Conservation (phyloP, 495 filamentous ascomycete species). For the Aspergillus panamensis region DNA sequence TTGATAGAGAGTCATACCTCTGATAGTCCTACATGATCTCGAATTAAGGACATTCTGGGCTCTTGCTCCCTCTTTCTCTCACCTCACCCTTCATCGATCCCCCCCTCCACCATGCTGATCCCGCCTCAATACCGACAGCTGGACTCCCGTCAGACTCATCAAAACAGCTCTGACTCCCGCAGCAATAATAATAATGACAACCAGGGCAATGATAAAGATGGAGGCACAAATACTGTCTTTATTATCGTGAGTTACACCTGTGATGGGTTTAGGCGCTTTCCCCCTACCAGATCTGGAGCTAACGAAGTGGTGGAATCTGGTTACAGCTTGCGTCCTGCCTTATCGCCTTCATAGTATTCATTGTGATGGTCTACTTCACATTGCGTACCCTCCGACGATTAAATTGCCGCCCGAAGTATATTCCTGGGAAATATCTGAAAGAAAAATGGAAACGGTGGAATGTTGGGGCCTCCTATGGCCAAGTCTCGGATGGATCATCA, state of each 20-base stretch:
- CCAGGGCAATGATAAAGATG: background rate
- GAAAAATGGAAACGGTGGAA: slow-evolving; percentile 59
- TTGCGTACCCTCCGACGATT: slow-evolving; percentile 47
- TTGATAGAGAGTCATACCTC: background rate
- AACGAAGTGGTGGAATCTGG: background rate
- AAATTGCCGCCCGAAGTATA: slow-evolving; percentile 52
- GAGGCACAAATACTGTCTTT: slow-evolving; percentile 16
- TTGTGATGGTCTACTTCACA: slow-evolving; percentile 43
- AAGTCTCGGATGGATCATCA: slow-evolving; percentile 32
- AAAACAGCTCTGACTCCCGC: background rate
- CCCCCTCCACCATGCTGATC: slow-evolving; percentile 23
- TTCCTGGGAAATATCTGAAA: slow-evolving; percentile 57
- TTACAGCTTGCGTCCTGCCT: slow-evolving; percentile 34
- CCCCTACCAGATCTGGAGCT: too few relatives aligned
- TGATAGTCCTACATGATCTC: slow-evolving; percentile 17
- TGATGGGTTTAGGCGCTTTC: background rate
- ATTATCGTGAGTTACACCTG: slow-evolving; percentile 23
- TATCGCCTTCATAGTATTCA: slow-evolving; percentile 36
- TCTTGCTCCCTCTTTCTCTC: slow-evolving; percentile 1
- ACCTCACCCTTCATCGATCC: slow-evolving; percentile 4
- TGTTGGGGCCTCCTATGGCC: slow-evolving; percentile 41
- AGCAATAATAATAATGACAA: background rate
- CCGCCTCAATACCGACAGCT: slow-evolving; percentile 19
- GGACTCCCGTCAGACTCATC: slow-evolving; percentile 16
- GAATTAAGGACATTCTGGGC: slow-evolving; percentile 11